These are phyloP conservation scores for Shiraia sp. DNA, from an alignment of 2,329 filamentous ascomycete species.

Conservation along the genomic window DNA sequence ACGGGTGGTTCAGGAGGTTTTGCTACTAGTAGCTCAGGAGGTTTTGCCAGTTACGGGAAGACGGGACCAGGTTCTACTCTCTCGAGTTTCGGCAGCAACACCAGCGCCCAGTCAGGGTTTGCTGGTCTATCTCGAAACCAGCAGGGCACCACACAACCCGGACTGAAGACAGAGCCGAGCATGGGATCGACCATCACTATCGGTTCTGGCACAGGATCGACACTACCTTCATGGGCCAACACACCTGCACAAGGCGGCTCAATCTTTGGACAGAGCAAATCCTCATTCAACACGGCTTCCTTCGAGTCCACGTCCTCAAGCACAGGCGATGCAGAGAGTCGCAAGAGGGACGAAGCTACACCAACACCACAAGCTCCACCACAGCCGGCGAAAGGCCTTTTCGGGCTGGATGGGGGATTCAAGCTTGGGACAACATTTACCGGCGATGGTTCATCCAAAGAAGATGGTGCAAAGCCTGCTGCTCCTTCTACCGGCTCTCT, in stretches of 20 bases:
- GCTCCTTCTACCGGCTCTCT: slow-evolving; percentile 53
- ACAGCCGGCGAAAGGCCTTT: slow-evolving; percentile 33
- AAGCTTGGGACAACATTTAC: slow-evolving; percentile 71
- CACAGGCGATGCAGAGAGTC: slow-evolving; percentile 30
- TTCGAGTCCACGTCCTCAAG: slow-evolving; percentile 38
- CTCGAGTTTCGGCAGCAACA: slow-evolving; percentile 13
- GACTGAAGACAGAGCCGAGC: slow-evolving; percentile 36
- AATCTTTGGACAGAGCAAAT: slow-evolving; percentile 32
- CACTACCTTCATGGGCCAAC: slow-evolving; percentile 37
- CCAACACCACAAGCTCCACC: slow-evolving; percentile 37
- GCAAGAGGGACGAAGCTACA: slow-evolving; percentile 40
- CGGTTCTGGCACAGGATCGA: slow-evolving; percentile 38
- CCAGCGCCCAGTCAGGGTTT: slow-evolving; percentile 34
- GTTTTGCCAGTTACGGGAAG: slow-evolving; percentile 39
- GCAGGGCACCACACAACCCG: slow-evolving; percentile 36
- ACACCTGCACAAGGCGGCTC: slow-evolving; percentile 36
- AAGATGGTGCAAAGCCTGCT: slow-evolving; percentile 59
- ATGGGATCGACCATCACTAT: slow-evolving; percentile 50
- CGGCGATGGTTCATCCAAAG: slow-evolving; percentile 63
- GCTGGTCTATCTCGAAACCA: slow-evolving; percentile 27
- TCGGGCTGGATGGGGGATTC: slow-evolving; percentile 55
- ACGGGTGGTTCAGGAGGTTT: slow-evolving; percentile 35
- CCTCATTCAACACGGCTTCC: slow-evolving; percentile 35
- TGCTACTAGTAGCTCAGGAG: slow-evolving; percentile 24
- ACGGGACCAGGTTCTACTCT: slow-evolving; percentile 25